Conservation (phyloP, 2,329 filamentous ascomycete species). For the Falciphora oryzae region DNA sequence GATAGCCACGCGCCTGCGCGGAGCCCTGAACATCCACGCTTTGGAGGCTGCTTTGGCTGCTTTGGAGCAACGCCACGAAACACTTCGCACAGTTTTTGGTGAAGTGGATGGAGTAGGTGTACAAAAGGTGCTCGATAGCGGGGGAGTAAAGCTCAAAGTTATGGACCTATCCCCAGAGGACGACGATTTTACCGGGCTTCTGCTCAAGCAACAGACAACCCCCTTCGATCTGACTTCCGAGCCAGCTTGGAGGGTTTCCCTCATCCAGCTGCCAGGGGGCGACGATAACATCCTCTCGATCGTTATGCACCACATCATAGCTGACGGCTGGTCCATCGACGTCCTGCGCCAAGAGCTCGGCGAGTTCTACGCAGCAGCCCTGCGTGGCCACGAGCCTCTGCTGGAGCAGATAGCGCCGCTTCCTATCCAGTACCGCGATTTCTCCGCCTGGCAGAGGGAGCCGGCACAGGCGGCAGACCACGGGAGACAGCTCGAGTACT, state of each 20-base stretch:
- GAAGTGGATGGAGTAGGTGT: background rate
- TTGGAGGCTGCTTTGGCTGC: background rate
- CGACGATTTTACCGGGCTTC: background rate
- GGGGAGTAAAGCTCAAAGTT: background rate
- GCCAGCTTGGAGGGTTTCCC: background rate
- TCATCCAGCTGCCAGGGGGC: background rate
- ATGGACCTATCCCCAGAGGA: background rate
- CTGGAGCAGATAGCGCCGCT: background rate
- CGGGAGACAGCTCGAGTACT: constrained; percentile 3
- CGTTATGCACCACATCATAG: background rate
- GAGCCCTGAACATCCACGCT: background rate
- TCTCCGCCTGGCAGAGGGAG: constrained; percentile 1
- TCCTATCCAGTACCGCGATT: background rate
- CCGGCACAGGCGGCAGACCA: background rate
- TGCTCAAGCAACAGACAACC: background rate
- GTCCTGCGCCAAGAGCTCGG: background rate
- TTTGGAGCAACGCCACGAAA: background rate
- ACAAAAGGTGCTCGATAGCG: background rate
- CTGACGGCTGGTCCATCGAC: background rate
- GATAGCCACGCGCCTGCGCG: constrained; percentile 4
- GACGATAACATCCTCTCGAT: background rate
- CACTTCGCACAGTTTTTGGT: background rate
- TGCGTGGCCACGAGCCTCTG: background rate
- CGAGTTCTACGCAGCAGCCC: constrained; percentile 2
- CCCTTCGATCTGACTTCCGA: background rate